Evolutionary conservation across 306 rosid species (phyloP), one percentile per base, ranked within the genome.

Genomic region (Corylus heterophylla): DNA sequence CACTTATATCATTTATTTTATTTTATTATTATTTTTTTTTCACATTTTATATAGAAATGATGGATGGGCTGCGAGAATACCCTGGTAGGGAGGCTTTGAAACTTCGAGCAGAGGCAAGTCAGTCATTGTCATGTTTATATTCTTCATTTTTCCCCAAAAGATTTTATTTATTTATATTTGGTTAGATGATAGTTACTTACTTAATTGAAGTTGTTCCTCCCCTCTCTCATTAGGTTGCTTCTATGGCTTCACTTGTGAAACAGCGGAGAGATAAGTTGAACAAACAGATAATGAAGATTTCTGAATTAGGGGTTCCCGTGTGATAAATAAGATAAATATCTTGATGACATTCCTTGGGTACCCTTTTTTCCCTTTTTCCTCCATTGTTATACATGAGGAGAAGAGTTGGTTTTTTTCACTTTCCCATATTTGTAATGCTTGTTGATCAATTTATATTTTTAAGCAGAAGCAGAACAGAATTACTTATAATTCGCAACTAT

Each of bases 31-130:
- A 1, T 2, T 54, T 62, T 18, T 8, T 78, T 5, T 42, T 63
- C 35, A 49, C 70, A 42, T 54, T 17, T 29, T 51, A 9, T 75
- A 74, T 79, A 92, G 98, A 88, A 86, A 80, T 94, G 82, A 87
- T 89, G 88, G 97, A 92, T 76, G 88, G 87, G 83, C 90, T 92
- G 77, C 91, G 98, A 62, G 90, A 92, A 80, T 84, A 87, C 51
- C 94, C 97, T 25, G 84, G 89, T 35, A 87, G 97, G 64, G 97
- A 92, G 54, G 80, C 97, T 75, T 78, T 94, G 83, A 84, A 89
- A 77, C 97, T 94, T 79, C 86, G 98, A 79, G 92, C 95, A 64
- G 97, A 94, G 93, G 98, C 80, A 81, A 87, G 96, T 50, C 78
- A 45, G 56, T 31, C 67, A 62, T 61, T 54, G 12, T 71, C 14